phyloP scores from a whole-genome alignment of 192 early-diverging fungal genomes.

The Gaertneriomyces sp. region DNA sequence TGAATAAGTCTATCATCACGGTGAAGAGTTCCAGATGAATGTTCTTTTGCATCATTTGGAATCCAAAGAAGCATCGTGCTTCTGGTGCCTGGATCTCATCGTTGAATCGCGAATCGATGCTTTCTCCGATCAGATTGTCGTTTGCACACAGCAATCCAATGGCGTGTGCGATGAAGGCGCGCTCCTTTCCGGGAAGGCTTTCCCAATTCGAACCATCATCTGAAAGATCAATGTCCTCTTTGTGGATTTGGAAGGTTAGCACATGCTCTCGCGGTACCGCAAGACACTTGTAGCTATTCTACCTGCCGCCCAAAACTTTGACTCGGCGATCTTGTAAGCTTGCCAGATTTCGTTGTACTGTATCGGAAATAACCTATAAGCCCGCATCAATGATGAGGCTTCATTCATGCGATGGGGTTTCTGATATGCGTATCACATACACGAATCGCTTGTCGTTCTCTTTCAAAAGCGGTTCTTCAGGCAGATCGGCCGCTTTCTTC shows the following conservation, averaged over 20 bases:
- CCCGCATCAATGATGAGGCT: too few relatives aligned
- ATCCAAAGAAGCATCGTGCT: constrained; percentile 92
- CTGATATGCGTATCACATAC: too few relatives aligned
- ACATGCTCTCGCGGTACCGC: too few relatives aligned
- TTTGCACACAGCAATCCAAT: constrained; percentile 37
- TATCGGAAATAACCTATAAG: constrained; percentile 39
- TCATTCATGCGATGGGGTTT: too few relatives aligned
- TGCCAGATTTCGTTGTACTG: constrained; percentile 71
- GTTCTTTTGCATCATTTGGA: constrained; percentile 97
- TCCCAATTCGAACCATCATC: constrained; percentile 62
- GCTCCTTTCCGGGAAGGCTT: constrained; percentile 16
- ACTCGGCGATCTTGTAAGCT: constrained; percentile 94
- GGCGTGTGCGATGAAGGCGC: constrained; percentile 28
- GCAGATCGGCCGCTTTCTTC: not conserved
- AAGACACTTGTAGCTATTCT: too few relatives aligned
- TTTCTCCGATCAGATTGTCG: constrained; percentile 80
- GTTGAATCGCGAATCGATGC: constrained; percentile 74
- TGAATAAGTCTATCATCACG: constrained; percentile 66
- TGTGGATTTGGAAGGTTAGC: too few relatives aligned
- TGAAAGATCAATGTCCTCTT: constrained; percentile 85
- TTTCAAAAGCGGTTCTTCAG: constrained; percentile 3
- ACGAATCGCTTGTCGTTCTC: constrained; percentile 38
- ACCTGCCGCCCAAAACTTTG: constrained; percentile 86
- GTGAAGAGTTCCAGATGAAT: constrained; percentile 89
- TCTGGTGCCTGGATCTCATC: constrained; percentile 87